Base-by-base conservation (phyloP, 495 filamentous ascomycete species). In the Penicillium pulvis region DNA sequence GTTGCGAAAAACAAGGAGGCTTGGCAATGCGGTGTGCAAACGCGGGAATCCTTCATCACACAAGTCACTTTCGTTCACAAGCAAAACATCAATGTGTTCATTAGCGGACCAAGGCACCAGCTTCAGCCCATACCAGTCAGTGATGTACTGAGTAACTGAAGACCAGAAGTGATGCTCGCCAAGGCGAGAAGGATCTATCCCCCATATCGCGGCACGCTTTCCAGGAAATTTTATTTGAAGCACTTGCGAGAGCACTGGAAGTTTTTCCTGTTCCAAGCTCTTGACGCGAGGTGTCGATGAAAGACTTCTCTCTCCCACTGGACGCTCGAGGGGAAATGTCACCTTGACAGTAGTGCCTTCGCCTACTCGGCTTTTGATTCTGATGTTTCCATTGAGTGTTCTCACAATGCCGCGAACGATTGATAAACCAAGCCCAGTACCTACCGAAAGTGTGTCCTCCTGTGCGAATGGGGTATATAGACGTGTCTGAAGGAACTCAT, bases 381-480 rank as follows among this genome's bases (percentile, higher is more conserved):
- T 73, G 57, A 84, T 80, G 23, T 71, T 73, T 16, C 81, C 80
- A 42, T 74, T 69, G 6, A 84, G 64, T n/a, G 76, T 68, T 23
- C 71, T 71, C 14, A 83, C 73, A 42, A 84, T 75, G 47, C 72
- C 76, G 17, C 75, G 77, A n/a, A 82, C 78, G 43, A 83, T 81
- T 14, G 77, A 79, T 12, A 83, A 55, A 1, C 78, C 78, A 9
- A 80, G 68, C 0, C 81, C 82, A 7, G 79, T 81, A 1, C 81
- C 80, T 8, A 74, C 76, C 2, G 53, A 72, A 12, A 57, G 58
- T 19, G 51, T 54, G 41, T 80, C 68, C 48, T 81, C 78, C 60
- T 81, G 77, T 12, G 70, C 64, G 35, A 81, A 81, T n/a, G 77
- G 64, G 28, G 66, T 76, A 59, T 70, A 81, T 4, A 79, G 54